Evolutionary conservation across 768 basidiomycete genomes (phyloP).

Genomic region (Phlebiopsis gigantea): DNA sequence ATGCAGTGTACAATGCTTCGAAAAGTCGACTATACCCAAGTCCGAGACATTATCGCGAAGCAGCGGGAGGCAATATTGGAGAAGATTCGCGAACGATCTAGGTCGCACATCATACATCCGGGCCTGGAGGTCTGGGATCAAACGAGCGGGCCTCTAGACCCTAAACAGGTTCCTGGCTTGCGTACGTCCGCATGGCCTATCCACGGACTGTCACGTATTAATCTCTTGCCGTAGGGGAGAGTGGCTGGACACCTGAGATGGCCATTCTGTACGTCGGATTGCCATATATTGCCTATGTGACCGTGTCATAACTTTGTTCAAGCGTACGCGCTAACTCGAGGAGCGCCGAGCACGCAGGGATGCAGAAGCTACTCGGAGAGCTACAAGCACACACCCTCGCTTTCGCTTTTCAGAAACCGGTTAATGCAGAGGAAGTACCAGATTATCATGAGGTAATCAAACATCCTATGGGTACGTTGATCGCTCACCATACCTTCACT

Average conservation of each 20-base stretch:
- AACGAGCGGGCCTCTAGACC: conserved; percentile 52
- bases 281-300: background rate
- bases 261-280: conserved; percentile 55
- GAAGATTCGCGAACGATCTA: conserved; percentile 84
- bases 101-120: conserved; percentile 78
- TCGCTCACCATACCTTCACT: conserved; percentile 7
- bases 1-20: conserved; percentile 98
- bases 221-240: conserved; percentile 54
- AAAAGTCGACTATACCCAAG: conserved; percentile 85
- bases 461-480: conserved; percentile 80
- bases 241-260: conserved; percentile 88
- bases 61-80: conserved; percentile 88
- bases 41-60: conserved; percentile 61
- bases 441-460: conserved; percentile 91
- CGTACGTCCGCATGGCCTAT: conserved; percentile 40
- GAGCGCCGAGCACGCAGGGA: conserved; percentile 55
- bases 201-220: conserved; percentile 12
- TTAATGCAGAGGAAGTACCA: conserved; percentile 69
- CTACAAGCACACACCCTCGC: conserved; percentile 71
- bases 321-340: conserved; percentile 40
- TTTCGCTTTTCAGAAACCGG: conserved; percentile 87
- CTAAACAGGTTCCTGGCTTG: conserved; percentile 83
- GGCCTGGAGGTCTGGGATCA: conserved; percentile 60
- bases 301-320: conserved; percentile 10
- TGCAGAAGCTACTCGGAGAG: conserved; percentile 76